Base-by-base conservation (phyloP, 202 grass and related monocot genomes). In the Carex arenaria region DNA sequence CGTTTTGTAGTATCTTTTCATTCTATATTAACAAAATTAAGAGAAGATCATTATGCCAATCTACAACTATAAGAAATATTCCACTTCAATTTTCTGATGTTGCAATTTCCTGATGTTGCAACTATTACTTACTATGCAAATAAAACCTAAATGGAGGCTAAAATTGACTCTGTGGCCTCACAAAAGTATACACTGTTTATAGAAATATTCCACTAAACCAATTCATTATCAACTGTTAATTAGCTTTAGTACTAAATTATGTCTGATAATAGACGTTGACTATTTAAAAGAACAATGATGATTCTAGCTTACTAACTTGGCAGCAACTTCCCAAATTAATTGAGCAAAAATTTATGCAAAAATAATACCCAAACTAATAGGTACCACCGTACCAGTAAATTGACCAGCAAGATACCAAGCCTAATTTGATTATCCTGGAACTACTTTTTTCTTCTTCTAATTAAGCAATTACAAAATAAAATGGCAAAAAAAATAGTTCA, bases 351-450 rank as follows among this genome's bases (percentile, higher is more conserved):
- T 47, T 47, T 42, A 73, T 56, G 12, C 10, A 49, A n/a, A 8
- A 71, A 72, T n/a, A 49, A 47, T 5, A 72, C 38, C 36, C 10
- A 76, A 31, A 55, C 22, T 42, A 73, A 28, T 40, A 73, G 70
- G 42, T 73, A 73, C n/a, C n/a, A n/a, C n/a, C n/a, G n/a, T n/a
- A n/a, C 45, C 20, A 76, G 14, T 76, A 76, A 55, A 31, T 8
- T 31, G 45, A n/a, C 72, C 73, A 77, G 73, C 14, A 77, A 77
- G 73, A 3, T 28, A 77, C 26, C 52, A 77, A 57, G 15, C 52
- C 51, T 77, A 57, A 57, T 7, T n/a, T 57, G 51, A 56, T 57
- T 28, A 1, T 74, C 55, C n/a, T 4, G 0, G 4, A 55, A 10
- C 26, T 17, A 7, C 54, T 75, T 77, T 28, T 28, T 55, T n/a